Base-by-base conservation (phyloP, 2,329 filamentous ascomycete species). In the Tricladium varicosporioides region DNA sequence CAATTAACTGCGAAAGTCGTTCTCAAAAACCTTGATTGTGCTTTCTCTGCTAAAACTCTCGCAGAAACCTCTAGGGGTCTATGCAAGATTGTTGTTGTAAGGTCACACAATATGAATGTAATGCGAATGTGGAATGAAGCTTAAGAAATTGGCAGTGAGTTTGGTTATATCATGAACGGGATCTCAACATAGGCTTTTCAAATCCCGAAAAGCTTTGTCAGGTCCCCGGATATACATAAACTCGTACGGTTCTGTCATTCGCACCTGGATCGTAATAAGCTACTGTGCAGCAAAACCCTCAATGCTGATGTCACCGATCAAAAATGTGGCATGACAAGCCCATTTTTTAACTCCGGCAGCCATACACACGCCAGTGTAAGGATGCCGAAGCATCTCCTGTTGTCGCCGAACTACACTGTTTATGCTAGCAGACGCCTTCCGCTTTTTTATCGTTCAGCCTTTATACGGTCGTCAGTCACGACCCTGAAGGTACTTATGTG, bases 341-440 rank as follows among this genome's bases (percentile, higher is more conserved):
- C 36, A 10, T 40, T 27, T 27, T 27, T 27, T 27, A 27, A 27
- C 22, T 27, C 22, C 22, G 7, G 22, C 22, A 27, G 22, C 22
- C 22, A 27, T 27, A 27, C 22, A 27, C 22, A 27, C 22, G 15
- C 32, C 15, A 5, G 16, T 42, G 32, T n/a, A 47, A 27, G 22
- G 19, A 53, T 46, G 19, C 51, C 51, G 51, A 53, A 31, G 9
- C 51, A 27, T 53, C 51, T 53, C 51, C 51, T 46, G 18, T 5
- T 45, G 22, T n/a, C 22, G 22, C 22, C 22, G 22, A 27, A 27
- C 22, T 27, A 27, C 22, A 27, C 22, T 7, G 22, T 27, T 27
- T 27, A n/a, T 27, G 22, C n/a, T n/a, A n/a, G n/a, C n/a, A n/a
- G n/a, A n/a, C 22, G 22, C 22, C 22, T 27, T 27, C 22, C 22